phyloP scores from a whole-genome alignment of 805 yeast genomes.

The Aciculoconidium aculeatum region DNA sequence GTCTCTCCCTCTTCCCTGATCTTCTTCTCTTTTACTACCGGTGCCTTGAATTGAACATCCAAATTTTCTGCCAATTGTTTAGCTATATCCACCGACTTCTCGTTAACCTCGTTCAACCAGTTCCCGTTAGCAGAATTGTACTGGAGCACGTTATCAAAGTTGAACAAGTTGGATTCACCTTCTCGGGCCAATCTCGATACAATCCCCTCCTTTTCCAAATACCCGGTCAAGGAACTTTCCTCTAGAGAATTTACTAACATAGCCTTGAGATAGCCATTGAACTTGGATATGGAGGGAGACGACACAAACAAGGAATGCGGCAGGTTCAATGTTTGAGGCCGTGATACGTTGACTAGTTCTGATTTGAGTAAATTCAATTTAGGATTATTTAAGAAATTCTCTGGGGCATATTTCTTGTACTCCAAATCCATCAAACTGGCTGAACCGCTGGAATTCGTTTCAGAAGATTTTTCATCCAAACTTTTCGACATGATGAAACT shows the following conservation, averaged over 20 bases:
- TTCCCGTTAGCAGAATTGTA: conserved; percentile 11
- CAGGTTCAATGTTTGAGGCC: conserved; percentile 5
- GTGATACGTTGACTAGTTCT: conserved; percentile 14
- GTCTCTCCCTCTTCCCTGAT: conserved; percentile 3
- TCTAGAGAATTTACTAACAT: conserved; percentile 19
- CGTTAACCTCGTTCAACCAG: conserved; percentile 15
- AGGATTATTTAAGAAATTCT: conserved; percentile 8
- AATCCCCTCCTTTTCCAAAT: conserved; percentile 19
- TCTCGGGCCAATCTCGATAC: conserved; percentile 16
- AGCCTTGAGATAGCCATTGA: conserved; percentile 18
- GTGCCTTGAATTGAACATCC: conserved; percentile 17
- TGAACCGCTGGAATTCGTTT: too few species aligned
- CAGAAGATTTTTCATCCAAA: conserved; percentile 15
- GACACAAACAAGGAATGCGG: conserved; percentile 13
- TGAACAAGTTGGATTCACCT: conserved; percentile 25
- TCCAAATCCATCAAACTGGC: too few species aligned
- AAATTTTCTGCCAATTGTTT: conserved; percentile 19
- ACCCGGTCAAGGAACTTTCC: conserved; percentile 13
- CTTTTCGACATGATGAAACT: conserved; percentile 21
- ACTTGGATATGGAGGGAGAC: conserved; percentile 28
- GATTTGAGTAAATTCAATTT: conserved; percentile 13
- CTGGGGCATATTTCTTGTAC: too few species aligned
- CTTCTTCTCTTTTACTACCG: conserved; percentile 12
- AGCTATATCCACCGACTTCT: conserved; percentile 8
- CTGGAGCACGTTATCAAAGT: conserved; percentile 21